Base-by-base conservation (phyloP, 1,284 basidiomycete genomes). In the Spongispora temasekensis region DNA sequence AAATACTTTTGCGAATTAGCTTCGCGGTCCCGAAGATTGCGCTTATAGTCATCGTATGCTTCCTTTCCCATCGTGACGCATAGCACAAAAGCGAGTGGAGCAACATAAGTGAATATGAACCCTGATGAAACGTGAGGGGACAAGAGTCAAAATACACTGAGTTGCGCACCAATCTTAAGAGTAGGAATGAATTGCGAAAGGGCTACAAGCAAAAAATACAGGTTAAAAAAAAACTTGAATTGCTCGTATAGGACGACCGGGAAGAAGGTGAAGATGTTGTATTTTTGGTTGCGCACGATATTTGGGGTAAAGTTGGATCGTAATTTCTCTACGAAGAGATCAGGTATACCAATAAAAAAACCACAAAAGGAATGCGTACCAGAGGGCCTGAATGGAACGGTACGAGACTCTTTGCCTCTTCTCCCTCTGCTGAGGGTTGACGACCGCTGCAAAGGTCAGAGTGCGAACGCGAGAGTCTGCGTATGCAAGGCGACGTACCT, bases 161-260 rank as follows among this genome's bases (percentile, higher is more conserved):
- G 48, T 12, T 25, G 79, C 85, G 56, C 58, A 92, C 93, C 95
- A 62, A 98, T 99, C 79, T 95, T 97, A 65, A 99, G 84, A 1
- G 96, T 93, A 5, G 97, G 97, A 10, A 99, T 82, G 70, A 99
- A 98, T 74, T 99, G 97, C 31, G 93, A 95, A 5, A 99, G 81
- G 0, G 97, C 97, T 17, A 99, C 97, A 15, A 98, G 88, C 5
- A 99, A 86, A 73, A 99, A 99, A 78, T 99, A 99, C 15, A 99
- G 84, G 75, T 99, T 99, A 89, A 98, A 99, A 82, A 99, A 99
- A 83, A 97, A 98, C 78, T 98, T 99, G 90, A 99, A 99, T 76
- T 99, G 97, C 76, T 98, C 96, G 77, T 98, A 99, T 74, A 99
- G 89, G 48, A 99, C 96, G 63, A 98, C 85, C 0, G 97, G 97